Base-by-base conservation (phyloP, 345 rosid genomes). In the Brassica cretica region DNA sequence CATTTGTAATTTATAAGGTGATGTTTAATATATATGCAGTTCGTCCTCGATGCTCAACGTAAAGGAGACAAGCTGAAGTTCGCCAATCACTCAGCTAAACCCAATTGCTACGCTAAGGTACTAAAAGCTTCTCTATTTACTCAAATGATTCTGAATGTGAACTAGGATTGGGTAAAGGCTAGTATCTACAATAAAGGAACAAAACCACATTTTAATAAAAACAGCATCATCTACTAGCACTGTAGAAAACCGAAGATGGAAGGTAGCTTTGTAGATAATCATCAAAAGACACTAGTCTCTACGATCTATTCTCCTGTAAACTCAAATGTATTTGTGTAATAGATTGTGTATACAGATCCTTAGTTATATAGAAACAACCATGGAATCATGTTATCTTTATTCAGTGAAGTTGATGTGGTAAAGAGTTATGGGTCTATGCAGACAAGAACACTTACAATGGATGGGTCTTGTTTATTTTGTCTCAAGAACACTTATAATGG, bases 41-140 rank as follows among this genome's bases (percentile, higher is more conserved):
- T 83, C 49, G 97, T 91, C 62, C 96, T 95, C 18, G 98, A 93
- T 84, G 99, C 99, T 58, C 93, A 88, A 82, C 96, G 98, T 73
- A 93, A 93, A 85, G 99, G 98, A 77, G 99, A 93, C 87, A 95
- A 95, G 85, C 86, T 95, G 80, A 95, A 95, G 80, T 95, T 95
- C 55, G 99, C 99, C 37, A 95, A 93, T 82, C 99, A 93, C 82
- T 91, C 98, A 18, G 83, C 97, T 37, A 91, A 87, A 79, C 99
- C 99, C 14, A 95, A 95, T 83, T 95, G 99, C 84, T 90, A 91
- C 75, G 99, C 99, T 2, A 93, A 93, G 97, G 99, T 93, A 86
- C 44, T 56, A 55, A 49, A 64, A 32, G 24, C 21, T 51, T 33
- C 39, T 70, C 46, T 33, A 49, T 2, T 49, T 5, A 49, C 56